phyloP scores from a whole-genome alignment of 2,329 filamentous ascomycete genomes.

The Stachybotrys chlorohalonatus region DNA sequence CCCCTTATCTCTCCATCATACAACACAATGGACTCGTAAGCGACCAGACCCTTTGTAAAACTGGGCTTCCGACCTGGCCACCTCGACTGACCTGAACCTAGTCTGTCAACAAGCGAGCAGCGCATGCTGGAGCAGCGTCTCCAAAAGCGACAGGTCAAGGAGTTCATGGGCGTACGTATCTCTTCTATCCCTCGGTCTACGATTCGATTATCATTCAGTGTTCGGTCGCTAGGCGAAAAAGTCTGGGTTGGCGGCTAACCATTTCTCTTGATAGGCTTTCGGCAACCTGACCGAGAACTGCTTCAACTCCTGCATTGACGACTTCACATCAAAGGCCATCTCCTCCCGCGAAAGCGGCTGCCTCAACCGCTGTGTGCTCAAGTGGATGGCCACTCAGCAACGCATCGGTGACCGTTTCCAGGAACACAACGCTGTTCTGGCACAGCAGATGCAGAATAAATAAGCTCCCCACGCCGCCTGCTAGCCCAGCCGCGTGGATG shows the following conservation, averaged over 20 bases:
- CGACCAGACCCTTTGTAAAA: neutral
- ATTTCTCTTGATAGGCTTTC: conserved; percentile 20
- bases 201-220: neutral
- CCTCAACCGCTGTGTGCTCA: conserved; percentile 90
- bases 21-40: conserved; percentile 18
- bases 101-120: conserved; percentile 71
- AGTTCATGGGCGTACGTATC: conserved; percentile 82
- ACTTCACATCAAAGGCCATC: conserved; percentile 96
- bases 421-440: conserved; percentile 55
- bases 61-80: too few species aligned
- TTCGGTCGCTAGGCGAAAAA: neutral
- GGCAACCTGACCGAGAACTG: conserved; percentile 61
- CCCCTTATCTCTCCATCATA: neutral
- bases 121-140: conserved; percentile 89
- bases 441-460: conserved; percentile 40
- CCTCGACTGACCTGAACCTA: conserved; percentile 13
- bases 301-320: conserved; percentile 95
- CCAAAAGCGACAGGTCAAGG: conserved; percentile 97
- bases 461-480: conserved; percentile 13
- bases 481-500: neutral
- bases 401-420: conserved; percentile 86
- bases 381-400: conserved; percentile 87
- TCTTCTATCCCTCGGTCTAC: conserved; percentile 9
- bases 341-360: conserved; percentile 83
- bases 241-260: neutral